Conservation (phyloP, 306 rosid species). For the Vicia villosa region DNA sequence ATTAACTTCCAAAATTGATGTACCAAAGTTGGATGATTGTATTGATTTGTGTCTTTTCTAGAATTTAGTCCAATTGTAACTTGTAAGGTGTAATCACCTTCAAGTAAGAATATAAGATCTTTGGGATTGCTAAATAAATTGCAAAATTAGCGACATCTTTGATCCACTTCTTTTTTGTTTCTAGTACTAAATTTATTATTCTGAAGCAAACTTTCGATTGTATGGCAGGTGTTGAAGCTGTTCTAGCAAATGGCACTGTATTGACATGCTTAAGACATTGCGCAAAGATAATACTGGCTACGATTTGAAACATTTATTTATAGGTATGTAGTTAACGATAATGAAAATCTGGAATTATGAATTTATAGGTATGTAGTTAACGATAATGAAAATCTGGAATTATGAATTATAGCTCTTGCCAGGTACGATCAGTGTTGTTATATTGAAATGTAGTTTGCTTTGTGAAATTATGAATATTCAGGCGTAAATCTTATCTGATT, state of each 20-base stretch:
- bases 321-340: constrained; percentile 56
- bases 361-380: too few relatives aligned
- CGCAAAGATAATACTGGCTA: constrained; percentile 98
- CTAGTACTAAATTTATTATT: constrained; percentile 25
- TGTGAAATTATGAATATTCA: constrained; percentile 9
- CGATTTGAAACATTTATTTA: constrained; percentile 88
- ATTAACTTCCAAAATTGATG: constrained; percentile 14
- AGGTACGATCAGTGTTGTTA: constrained; percentile 53
- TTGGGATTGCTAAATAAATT: neutral
- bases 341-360: constrained; percentile 43
- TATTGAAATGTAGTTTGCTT: constrained; percentile 28
- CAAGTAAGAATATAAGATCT: too few relatives aligned
- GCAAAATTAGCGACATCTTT: constrained; percentile 25
- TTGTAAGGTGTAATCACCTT: too few relatives aligned
- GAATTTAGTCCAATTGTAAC: too few relatives aligned
- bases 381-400: too few relatives aligned
- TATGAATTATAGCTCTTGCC: constrained; percentile 83
- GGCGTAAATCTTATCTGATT: constrained; percentile 36
- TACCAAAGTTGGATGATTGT: constrained; percentile 22
- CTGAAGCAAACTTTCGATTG: constrained; percentile 35
- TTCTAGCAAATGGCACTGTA: constrained; percentile 87
- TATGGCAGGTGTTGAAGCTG: constrained; percentile 81
- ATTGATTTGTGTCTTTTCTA: constrained; percentile 7
- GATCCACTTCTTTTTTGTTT: constrained; percentile 30
- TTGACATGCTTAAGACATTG: constrained; percentile 88